These are phyloP conservation scores for Wickerhamomyces canadensis DNA, from an alignment of 805 yeast genomes.

Conservation along the genomic window DNA sequence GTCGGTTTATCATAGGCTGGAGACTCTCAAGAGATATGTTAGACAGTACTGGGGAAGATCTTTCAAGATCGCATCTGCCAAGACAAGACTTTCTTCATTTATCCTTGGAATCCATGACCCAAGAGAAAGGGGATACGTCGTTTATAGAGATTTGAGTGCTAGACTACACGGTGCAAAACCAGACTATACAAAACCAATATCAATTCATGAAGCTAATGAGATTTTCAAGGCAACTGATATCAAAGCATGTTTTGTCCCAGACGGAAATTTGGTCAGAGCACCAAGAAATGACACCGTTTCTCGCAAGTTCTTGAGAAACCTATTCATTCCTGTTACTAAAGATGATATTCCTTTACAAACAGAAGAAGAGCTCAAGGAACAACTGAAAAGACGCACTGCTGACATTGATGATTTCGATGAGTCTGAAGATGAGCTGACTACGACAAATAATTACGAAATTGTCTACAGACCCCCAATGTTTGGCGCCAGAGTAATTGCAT, in stretches of 20 bases:
- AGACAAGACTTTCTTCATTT: constrained; percentile 76
- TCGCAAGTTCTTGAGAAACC: constrained; percentile 51
- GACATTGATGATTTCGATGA: constrained; percentile 35
- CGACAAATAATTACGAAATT: constrained; percentile 49
- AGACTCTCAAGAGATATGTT: constrained; percentile 29
- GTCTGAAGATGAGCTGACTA: constrained; percentile 35
- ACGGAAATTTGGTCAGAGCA: constrained; percentile 80
- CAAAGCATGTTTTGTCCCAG: constrained; percentile 63
- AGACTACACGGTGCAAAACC: constrained; percentile 39
- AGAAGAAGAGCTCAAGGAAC: constrained; percentile 24
- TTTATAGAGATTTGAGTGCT: constrained; percentile 46
- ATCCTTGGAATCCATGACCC: constrained; percentile 57
- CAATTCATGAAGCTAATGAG: constrained; percentile 37
- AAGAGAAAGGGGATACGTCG: constrained; percentile 64
- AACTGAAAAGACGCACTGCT: constrained; percentile 25
- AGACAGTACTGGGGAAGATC: constrained; percentile 56
- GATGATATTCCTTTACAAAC: constrained; percentile 57
- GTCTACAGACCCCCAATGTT: constrained; percentile 87
- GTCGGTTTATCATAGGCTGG: constrained; percentile 1
- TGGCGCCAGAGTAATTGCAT: constrained; percentile 44
- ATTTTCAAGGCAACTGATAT: constrained; percentile 37
- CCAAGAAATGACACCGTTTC: constrained; percentile 80
- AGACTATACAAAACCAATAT: constrained; percentile 54
- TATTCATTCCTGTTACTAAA: constrained; percentile 80
- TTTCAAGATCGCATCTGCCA: constrained; percentile 48